Percentiles rank a stretch among this genome's conserved stretches.
Conservation (phyloP, 176 grass and related monocot genomes). For the Saccharum officinarum region DNA sequence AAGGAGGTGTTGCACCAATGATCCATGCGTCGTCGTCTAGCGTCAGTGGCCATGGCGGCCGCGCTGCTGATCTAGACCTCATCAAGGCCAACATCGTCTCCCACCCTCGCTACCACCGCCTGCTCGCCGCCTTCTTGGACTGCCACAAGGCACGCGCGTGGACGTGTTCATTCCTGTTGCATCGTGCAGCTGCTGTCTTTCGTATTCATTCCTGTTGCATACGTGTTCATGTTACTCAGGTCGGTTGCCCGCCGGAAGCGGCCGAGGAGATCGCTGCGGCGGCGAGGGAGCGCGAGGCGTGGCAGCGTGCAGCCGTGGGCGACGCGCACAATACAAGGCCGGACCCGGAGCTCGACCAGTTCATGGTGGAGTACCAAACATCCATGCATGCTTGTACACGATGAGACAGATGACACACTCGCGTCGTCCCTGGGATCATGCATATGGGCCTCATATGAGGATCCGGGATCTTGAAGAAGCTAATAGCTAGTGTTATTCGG, state of each 20-base stretch:
- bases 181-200: neutral
- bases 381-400: neutral
- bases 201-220: neutral
- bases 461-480: neutral
- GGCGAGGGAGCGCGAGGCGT: conserved; percentile 21
- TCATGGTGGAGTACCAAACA: conserved; percentile 37
- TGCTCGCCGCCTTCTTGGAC: conserved; percentile 60
- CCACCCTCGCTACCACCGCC: conserved; percentile 56
- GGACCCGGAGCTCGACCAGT: conserved; percentile 58
- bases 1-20: neutral
- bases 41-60: conserved; percentile 20
- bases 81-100: conserved; percentile 63
- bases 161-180: neutral
- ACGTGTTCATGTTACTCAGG: neutral
- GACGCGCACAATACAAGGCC: conserved; percentile 4
- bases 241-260: conserved; percentile 29
- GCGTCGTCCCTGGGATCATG: neutral
- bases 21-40: neutral
- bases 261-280: conserved; percentile 33
- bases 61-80: conserved; percentile 30
- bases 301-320: conserved; percentile 38
- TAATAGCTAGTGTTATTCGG: too few species aligned
- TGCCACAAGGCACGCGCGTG: conserved; percentile 56
- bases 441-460: neutral
- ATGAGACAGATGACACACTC: neutral